phyloP scores from a whole-genome alignment of 2,329 filamentous ascomycete genomes.

The Sphaerostilbella broomeana region DNA sequence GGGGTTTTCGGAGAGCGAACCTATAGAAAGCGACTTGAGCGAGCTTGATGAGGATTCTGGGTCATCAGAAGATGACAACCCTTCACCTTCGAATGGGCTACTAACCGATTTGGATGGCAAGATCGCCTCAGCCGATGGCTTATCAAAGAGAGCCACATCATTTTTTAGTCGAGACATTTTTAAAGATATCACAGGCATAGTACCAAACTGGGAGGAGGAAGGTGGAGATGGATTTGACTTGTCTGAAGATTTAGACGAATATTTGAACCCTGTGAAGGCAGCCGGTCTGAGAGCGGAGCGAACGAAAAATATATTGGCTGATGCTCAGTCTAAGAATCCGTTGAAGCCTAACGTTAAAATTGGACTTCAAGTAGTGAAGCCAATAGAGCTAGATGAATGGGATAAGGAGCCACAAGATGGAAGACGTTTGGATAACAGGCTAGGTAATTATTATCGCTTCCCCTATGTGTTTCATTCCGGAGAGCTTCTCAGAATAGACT shows the following conservation, averaged over 20 bases:
- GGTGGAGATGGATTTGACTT: too few species aligned
- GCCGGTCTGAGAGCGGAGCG: too few species aligned
- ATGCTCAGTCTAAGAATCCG: too few species aligned
- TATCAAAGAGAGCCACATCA: slow-evolving; percentile 78
- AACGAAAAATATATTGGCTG: too few species aligned
- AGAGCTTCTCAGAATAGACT: too few species aligned
- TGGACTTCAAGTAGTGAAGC: slow-evolving; percentile 56
- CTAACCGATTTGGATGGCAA: slow-evolving; percentile 32
- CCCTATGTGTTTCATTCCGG: too few species aligned
- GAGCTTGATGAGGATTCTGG: slow-evolving; percentile 54
- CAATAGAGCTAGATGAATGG: slow-evolving; percentile 52
- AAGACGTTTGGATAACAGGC: slow-evolving; percentile 55
- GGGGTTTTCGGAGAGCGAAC: slow-evolving; percentile 66
- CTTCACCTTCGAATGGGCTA: slow-evolving; percentile 21
- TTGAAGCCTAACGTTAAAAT: background rate
- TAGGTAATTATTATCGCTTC: slow-evolving; percentile 37
- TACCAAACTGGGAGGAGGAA: too few species aligned
- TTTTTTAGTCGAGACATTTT: slow-evolving; percentile 98
- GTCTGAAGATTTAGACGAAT: too few species aligned
- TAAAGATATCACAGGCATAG: slow-evolving; percentile 73
- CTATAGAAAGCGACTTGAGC: slow-evolving; percentile 42
- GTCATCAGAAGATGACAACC: slow-evolving; percentile 28
- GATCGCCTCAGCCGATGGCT: slow-evolving; percentile 38
- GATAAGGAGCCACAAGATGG: slow-evolving; percentile 60
- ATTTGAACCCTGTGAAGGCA: too few species aligned